phyloP scores from a whole-genome alignment of 202 grass and related monocot species.

The Setaria italica region DNA sequence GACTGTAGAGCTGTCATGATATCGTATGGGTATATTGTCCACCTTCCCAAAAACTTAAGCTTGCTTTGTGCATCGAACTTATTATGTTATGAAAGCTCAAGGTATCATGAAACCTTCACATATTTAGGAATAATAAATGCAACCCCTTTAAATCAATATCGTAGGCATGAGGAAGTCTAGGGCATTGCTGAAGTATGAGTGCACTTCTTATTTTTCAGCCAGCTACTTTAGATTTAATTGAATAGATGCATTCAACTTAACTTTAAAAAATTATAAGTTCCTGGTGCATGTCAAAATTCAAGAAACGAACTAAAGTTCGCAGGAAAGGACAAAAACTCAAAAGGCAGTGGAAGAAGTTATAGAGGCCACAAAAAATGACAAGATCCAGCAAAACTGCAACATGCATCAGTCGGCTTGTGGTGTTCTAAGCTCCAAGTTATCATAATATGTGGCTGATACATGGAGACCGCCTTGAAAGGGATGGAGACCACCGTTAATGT shows the following conservation, averaged over 20 bases:
- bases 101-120: background rate
- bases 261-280: background rate
- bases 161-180: background rate
- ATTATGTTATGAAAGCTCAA: background rate
- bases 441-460: conserved; percentile 24
- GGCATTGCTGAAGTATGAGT: background rate
- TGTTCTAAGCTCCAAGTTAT: conserved; percentile 45
- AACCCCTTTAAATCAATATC: background rate
- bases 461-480: conserved; percentile 2
- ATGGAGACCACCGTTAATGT: conserved; percentile 16
- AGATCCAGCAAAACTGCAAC: background rate
- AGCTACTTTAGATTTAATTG: background rate
- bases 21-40: background rate
- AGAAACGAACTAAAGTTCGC: conserved; percentile 10
- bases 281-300: background rate
- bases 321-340: conserved; percentile 4
- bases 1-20: background rate
- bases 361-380: background rate
- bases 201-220: background rate
- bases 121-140: background rate
- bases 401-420: background rate
- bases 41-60: background rate
- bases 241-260: background rate
- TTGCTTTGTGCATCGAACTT: background rate
- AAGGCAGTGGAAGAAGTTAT: background rate